Evolutionary conservation across 768 basidiomycete species (phyloP), one percentile per base, ranked within the genome.

Genomic region (Punctularia strigosozonata): DNA sequence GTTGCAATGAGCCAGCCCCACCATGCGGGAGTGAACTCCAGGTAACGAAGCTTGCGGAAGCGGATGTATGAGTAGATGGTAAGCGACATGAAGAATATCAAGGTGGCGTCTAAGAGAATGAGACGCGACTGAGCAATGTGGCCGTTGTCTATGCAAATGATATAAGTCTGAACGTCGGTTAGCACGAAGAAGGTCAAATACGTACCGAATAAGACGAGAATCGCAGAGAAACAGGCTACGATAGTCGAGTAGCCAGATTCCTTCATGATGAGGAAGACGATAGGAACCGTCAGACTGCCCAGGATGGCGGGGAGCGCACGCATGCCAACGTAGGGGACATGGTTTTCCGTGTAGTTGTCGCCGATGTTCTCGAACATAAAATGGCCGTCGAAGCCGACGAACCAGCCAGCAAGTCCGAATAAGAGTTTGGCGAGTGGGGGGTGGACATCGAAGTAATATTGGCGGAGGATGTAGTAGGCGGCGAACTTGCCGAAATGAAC

Each of bases 381-480:
- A 37, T 80, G 68, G 28, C 95, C 95, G 48, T 97, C 85, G 53
- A 92, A 98, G 7, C 94, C 95, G 22, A 91, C 87, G 41, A 92
- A 84, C 89, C 89, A 98, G 45, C 90, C 95, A 21, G 87, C 86
- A 24, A 95, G 71, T 30, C 81, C 95, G 52, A 94, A 88, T 19
- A 99, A 69, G 43, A 99, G 72, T 58, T 99, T 99, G 30, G 95
- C 92, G 37, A 98, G 75, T 2, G 95, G 95, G 25, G 95, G 95
- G 52, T 99, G 95, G 6, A 99, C 94, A 56, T 99, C 95, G 66
- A 99, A 99, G 63, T 98, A 98, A 65, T 97, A 99, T 60, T 95
- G 77, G 46, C 94, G 73, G 33, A 65, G 65, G 54, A 98, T 79
- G 60, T 99, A 99, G 61, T 90, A 86, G 4, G 87, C 77, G 10